These are phyloP conservation scores for Macrolepiota dolichaula DNA, from an alignment of 768 basidiomycete genomes.

Conservation along the genomic window DNA sequence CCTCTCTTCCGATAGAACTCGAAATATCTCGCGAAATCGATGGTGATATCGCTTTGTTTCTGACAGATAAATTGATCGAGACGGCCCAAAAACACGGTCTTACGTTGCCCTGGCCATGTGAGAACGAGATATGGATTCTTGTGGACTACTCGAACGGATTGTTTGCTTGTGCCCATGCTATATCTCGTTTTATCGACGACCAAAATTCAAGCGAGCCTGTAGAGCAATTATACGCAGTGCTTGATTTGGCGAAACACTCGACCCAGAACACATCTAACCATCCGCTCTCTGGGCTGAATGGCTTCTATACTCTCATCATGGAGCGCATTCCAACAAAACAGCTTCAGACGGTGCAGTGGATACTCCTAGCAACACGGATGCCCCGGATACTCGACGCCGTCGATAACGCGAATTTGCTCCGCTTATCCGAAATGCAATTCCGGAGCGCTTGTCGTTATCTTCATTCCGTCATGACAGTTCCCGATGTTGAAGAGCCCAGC, in stretches of 20 bases:
- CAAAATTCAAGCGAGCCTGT: neutral
- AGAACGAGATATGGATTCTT: neutral
- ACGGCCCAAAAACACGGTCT: neutral
- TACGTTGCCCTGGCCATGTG: neutral
- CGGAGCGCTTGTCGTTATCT: neutral
- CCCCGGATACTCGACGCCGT: neutral
- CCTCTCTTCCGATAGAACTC: neutral
- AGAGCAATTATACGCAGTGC: neutral
- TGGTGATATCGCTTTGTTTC: neutral
- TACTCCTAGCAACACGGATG: neutral
- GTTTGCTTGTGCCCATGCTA: neutral
- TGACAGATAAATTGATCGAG: neutral
- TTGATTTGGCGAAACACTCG: neutral
- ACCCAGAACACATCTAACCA: neutral
- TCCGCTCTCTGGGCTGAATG: neutral
- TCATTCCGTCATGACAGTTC: neutral
- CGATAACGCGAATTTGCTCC: neutral
- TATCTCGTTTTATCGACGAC: neutral
- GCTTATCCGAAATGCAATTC: neutral
- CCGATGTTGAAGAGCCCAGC: neutral
- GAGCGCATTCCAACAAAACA: neutral
- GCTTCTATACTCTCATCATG: neutral
- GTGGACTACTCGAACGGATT: neutral
- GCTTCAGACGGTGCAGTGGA: neutral
- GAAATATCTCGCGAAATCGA: neutral